phyloP scores from a whole-genome alignment of 2,329 filamentous ascomycete genomes.

The Beauveria rudraprayagi region DNA sequence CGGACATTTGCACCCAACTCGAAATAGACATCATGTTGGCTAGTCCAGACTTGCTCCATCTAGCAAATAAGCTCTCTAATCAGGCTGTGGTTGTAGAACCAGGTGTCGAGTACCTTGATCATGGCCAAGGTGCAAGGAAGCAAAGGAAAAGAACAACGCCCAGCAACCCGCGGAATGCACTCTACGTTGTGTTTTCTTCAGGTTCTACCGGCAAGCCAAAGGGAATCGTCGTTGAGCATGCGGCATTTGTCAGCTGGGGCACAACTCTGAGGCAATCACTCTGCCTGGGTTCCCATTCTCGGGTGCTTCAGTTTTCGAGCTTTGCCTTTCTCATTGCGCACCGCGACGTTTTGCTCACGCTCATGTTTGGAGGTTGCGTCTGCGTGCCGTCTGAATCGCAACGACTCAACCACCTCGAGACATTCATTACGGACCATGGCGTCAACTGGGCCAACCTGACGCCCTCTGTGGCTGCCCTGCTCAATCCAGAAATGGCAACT shows the following conservation, averaged over 20 bases:
- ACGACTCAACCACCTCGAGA: slow-evolving; percentile 5
- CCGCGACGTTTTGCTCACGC: background rate
- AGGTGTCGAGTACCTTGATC: background rate
- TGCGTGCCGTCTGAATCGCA: slow-evolving; percentile 12
- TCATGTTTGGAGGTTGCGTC: slow-evolving; percentile 8
- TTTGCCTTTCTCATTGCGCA: slow-evolving; percentile 7
- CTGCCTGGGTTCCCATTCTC: background rate
- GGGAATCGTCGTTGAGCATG: slow-evolving; percentile 32
- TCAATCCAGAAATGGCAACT: background rate
- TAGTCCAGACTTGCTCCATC: background rate
- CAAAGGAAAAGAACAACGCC: background rate
- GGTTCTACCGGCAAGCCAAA: slow-evolving; percentile 45
- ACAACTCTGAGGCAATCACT: background rate
- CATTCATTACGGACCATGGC: slow-evolving; percentile 6
- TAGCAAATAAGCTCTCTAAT: background rate
- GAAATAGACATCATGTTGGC: background rate
- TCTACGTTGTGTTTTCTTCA: slow-evolving; percentile 42
- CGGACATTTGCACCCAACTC: background rate
- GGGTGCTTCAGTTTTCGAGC: slow-evolving; percentile 11
- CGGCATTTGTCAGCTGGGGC: slow-evolving; percentile 1
- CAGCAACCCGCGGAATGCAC: background rate
- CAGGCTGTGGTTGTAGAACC: background rate
- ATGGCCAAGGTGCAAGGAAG: background rate
- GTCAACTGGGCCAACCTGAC: slow-evolving; percentile 12
- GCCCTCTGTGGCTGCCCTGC: background rate